phyloP scores from a whole-genome alignment of 257 asterid genomes.

The Scutellaria baicalensis region DNA sequence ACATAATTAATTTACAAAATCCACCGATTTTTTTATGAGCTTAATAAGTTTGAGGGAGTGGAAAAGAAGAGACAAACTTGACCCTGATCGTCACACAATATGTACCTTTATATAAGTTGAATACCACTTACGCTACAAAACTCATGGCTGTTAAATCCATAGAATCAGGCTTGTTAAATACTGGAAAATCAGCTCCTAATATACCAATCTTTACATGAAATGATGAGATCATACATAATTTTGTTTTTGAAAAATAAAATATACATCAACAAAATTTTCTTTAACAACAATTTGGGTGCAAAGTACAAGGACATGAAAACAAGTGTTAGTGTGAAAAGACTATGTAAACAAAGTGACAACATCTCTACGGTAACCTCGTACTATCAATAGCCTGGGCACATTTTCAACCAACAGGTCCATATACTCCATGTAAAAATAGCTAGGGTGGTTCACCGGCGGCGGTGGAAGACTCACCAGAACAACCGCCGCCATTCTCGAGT shows the following conservation, averaged over 20 bases:
- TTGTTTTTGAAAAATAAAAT: neutral
- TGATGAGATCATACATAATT: neutral
- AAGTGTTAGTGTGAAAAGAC: constrained; percentile 4
- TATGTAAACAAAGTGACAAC: constrained; percentile 94
- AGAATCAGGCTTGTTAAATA: neutral
- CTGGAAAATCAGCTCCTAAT: neutral
- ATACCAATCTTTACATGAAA: neutral
- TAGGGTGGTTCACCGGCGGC: constrained; percentile 84
- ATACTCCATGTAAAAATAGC: constrained; percentile 92
- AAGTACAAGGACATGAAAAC: neutral
- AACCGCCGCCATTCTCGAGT: constrained; percentile 95
- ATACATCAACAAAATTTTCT: constrained; percentile 14
- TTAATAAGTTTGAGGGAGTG: too few relatives aligned
- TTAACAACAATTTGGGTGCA: neutral
- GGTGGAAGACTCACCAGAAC: constrained; percentile 96
- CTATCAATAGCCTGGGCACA: constrained; percentile 91
- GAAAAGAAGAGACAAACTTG: too few relatives aligned
- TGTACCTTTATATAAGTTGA: too few relatives aligned
- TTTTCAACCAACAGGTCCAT: constrained; percentile 93
- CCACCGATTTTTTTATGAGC: too few relatives aligned
- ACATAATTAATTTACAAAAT: too few relatives aligned
- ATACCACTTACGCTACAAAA: too few relatives aligned
- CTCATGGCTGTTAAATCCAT: neutral
- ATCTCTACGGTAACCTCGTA: constrained; percentile 87
- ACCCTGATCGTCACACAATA: too few relatives aligned